Evolutionary conservation across 225 moss, liverwort and hornwort genomes (phyloP).

Genomic region (Ulota crispa): DNA sequence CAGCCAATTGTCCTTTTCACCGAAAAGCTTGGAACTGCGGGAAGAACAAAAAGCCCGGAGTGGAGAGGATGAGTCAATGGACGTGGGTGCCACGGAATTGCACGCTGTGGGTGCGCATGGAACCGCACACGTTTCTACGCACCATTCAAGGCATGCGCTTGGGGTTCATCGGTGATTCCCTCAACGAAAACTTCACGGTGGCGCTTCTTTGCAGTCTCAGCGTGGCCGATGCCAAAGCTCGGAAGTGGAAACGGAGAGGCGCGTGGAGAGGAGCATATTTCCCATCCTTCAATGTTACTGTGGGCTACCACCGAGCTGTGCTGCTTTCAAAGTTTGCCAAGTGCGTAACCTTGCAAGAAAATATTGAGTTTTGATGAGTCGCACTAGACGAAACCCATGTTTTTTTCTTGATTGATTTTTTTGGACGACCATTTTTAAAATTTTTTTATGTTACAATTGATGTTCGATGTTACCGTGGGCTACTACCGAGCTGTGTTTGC

Average conservation of each 20-base stretch:
- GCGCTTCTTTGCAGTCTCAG: constrained; percentile 39
- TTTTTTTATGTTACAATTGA: no score
- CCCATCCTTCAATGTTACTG: constrained; percentile 41
- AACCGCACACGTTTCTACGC: constrained; percentile 36
- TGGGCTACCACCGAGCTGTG: constrained; percentile 55
- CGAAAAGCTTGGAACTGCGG: constrained; percentile 53
- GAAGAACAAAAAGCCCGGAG: constrained; percentile 37
- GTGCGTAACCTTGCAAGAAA: constrained; percentile 25
- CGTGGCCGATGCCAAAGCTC: constrained; percentile 40
- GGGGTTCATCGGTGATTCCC: constrained; percentile 53
- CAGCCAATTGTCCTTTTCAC: constrained; percentile 46
- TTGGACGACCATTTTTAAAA: no score
- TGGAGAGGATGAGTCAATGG: constrained; percentile 43
- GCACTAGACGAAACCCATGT: no score
- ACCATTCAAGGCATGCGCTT: constrained; percentile 28
- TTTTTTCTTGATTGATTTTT: no score
- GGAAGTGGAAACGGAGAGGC: constrained; percentile 44
- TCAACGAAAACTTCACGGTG: constrained; percentile 57
- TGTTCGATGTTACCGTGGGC: no score
- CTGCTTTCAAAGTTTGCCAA: constrained; percentile 45
- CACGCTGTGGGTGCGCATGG: constrained; percentile 21
- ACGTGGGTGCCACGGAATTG: constrained; percentile 38
- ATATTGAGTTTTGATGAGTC: no score
- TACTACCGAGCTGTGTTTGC: no score
- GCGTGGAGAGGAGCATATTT: constrained; percentile 50